Percentiles rank a stretch among this genome's conserved stretches.
phyloP scores from a whole-genome alignment of 176 grass and related monocot genomes.

The Bothriochloa decipiens region DNA sequence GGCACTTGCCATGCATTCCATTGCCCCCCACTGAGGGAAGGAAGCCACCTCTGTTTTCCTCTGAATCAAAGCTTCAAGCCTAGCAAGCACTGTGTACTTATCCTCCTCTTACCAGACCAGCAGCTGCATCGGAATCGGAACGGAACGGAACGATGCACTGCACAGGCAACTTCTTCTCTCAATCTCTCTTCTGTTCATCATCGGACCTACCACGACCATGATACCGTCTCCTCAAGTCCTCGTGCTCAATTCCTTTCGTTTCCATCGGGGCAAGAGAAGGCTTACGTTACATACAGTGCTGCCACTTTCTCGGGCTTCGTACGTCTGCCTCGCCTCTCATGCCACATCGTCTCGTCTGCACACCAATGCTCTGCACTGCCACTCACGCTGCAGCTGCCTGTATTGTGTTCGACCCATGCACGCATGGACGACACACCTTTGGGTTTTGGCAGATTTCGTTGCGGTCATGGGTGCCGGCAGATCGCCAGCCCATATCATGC shows the following conservation, averaged over 20 bases:
- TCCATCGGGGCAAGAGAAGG: not conserved
- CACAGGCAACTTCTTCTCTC: no score
- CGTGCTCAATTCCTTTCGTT: no score
- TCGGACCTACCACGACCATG: no score
- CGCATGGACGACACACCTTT: not conserved
- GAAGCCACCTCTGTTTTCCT: no score
- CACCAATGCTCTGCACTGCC: not conserved
- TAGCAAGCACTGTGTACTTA: no score
- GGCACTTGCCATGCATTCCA: not conserved
- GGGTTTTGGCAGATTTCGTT: not conserved
- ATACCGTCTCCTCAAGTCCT: no score
- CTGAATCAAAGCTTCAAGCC: no score
- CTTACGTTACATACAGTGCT: not conserved
- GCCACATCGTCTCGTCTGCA: not conserved
- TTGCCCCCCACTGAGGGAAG: not conserved
- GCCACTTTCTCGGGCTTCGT: constrained; percentile 11
- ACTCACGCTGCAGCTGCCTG: not conserved
- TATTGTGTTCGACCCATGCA: not conserved
- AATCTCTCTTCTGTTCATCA: no score
- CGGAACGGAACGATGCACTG: not conserved
- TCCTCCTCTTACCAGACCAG: no score
- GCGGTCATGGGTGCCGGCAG: constrained; percentile 26
- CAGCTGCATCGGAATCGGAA: no score
- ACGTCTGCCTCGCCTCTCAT: not conserved
- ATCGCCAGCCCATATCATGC: constrained; percentile 26